Conservation (phyloP, 2,329 filamentous ascomycete genomes). For the Botrytis cinerea region DNA sequence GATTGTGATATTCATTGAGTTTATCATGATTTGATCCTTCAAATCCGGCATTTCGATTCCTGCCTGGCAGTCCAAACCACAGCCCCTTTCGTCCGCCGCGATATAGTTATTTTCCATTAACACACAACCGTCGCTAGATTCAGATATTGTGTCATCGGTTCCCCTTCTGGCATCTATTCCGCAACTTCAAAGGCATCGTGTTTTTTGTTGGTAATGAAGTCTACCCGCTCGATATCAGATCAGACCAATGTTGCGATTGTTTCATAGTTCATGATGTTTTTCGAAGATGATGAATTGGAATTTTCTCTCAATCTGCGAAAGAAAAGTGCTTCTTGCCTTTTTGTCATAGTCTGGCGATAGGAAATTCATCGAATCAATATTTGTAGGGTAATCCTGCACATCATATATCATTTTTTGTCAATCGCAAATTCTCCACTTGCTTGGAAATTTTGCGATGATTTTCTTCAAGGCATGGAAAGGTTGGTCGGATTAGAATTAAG, state of each 20-base stretch:
- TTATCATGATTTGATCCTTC: background rate
- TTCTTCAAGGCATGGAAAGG: background rate
- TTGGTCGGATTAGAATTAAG: background rate
- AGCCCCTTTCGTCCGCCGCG: no score
- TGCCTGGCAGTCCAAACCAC: background rate
- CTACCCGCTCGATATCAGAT: background rate
- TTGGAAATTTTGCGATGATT: background rate
- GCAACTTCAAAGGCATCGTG: background rate
- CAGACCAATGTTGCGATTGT: no score
- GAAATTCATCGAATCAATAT: background rate
- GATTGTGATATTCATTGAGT: background rate
- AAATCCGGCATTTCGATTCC: background rate
- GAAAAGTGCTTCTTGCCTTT: background rate
- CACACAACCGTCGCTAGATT: background rate
- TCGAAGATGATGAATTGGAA: background rate
- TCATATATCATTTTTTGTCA: background rate
- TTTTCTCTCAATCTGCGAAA: background rate
- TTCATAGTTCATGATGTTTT: background rate
- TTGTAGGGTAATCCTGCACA: background rate
- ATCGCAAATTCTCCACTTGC: background rate
- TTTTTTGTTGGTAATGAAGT: background rate
- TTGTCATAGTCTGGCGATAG: background rate
- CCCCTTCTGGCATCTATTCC: background rate
- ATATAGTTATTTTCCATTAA: background rate
- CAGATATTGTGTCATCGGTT: background rate